These are phyloP conservation scores for Phoenix roebelenii DNA, from an alignment of 176 grass and related monocot genomes.

Conservation along the genomic window DNA sequence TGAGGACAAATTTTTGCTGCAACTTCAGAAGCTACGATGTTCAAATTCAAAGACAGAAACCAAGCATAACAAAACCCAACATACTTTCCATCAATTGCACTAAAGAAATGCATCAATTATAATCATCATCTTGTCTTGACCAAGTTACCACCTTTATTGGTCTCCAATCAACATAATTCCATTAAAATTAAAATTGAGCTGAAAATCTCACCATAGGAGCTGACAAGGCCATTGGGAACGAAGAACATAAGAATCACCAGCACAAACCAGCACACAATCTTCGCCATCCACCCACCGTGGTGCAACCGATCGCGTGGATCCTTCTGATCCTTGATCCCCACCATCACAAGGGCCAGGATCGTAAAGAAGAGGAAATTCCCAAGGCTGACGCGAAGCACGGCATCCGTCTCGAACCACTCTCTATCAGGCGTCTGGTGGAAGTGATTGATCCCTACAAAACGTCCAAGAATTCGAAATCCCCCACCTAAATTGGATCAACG, in stretches of 20 bases:
- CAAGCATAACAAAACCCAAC: not conserved
- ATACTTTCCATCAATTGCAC: too few relatives aligned
- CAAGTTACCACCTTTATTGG: not conserved
- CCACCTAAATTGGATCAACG: not conserved
- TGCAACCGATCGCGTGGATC: constrained; percentile 89
- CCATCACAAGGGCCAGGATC: constrained; percentile 80
- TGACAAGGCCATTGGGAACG: constrained; percentile 82
- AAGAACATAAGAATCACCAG: constrained; percentile 96
- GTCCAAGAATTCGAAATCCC: not conserved
- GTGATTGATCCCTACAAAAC: constrained; percentile 89
- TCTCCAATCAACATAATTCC: too few relatives aligned
- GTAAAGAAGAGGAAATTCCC: constrained; percentile 99
- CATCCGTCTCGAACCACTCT: constrained; percentile 99
- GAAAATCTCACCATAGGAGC: constrained; percentile 63
- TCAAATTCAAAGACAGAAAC: not conserved
- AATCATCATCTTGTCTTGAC: not conserved
- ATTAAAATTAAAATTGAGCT: too few relatives aligned
- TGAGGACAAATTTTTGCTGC: too few relatives aligned
- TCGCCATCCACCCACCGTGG: constrained; percentile 97
- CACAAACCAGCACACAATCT: constrained; percentile 86
- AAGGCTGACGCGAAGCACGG: constrained; percentile 91
- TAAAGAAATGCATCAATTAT: too few relatives aligned
- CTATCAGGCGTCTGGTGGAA: constrained; percentile 88
- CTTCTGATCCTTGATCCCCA: constrained; percentile 98
- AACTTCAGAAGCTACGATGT: too few relatives aligned